Conservation (phyloP, 306 rosid genomes). For the Senna tora region DNA sequence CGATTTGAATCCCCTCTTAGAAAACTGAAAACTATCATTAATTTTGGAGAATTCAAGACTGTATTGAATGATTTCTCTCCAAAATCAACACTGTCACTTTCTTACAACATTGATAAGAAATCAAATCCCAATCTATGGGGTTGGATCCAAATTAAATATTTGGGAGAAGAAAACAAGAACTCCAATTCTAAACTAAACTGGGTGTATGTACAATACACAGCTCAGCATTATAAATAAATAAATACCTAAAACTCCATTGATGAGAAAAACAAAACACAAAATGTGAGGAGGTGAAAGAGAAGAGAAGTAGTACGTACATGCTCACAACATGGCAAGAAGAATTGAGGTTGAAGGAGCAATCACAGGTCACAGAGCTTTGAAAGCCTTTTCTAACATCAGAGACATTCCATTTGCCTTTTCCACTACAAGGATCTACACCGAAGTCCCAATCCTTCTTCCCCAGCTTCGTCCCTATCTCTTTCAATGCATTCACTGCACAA, state of each 20-base stretch:
- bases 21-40: too few relatives aligned
- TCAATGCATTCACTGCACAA: constrained; percentile 70
- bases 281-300: not conserved
- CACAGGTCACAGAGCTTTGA: constrained; percentile 60
- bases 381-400: constrained; percentile 51
- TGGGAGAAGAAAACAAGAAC: too few relatives aligned
- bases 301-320: constrained; percentile 64
- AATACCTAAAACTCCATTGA: too few relatives aligned
- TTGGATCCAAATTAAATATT: not conserved
- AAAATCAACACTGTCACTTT: too few relatives aligned
- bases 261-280: too few relatives aligned
- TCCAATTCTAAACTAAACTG: too few relatives aligned
- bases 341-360: constrained; percentile 65
- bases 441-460: constrained; percentile 94
- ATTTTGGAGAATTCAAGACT: too few relatives aligned
- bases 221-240: too few relatives aligned
- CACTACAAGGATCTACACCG: constrained; percentile 72
- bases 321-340: constrained; percentile 81
- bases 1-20: too few relatives aligned
- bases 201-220: too few relatives aligned
- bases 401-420: constrained; percentile 67
- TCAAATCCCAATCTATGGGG: not conserved
- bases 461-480: constrained; percentile 68
- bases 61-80: too few relatives aligned
- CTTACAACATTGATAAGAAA: too few relatives aligned